Base-by-base conservation (phyloP, 2,329 filamentous ascomycete genomes). In the Arthrinium puccinioides region DNA sequence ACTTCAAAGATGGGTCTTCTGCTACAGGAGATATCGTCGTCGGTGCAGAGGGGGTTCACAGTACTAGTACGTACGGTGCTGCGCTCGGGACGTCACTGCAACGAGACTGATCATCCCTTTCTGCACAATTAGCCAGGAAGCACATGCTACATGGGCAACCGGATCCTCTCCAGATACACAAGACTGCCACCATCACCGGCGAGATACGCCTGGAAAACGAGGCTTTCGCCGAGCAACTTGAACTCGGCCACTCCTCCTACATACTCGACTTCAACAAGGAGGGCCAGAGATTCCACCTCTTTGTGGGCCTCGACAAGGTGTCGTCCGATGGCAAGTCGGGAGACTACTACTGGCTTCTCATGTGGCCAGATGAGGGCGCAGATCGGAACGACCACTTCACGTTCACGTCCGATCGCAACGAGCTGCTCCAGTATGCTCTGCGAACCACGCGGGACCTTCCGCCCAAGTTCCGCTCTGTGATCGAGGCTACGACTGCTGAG, bases 331-430 rank as follows among this genome's bases (percentile, higher is more conserved):
- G 44, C 21, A 44, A 51, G 10, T 49, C 50, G 1, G 53, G 43
- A 8, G 32, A 43, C 4, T 55, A 53, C 25, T 56, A 54, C 28
- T 56, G 51, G 50, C 41, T 38, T 14, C 2, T 46, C 13, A 25
- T 39, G 24, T 36, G 33, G 33, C n/a, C 33, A 18, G 24, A 27
- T 18, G 15, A 16, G 4, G 33, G 8, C 2, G 33, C 26, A 15
- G 33, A 23, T 6, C 38, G 32, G 16, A 20, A 39, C 8, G 45
- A 53, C 36, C 69, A 94, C 44, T 97, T 87, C 80, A 87, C 89
- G 0, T 71, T 74, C 48, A 27, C 43, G 8, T 44, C 49, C 32
- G 67, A 83, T 7, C 52, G 54, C 7, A 54, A 59, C 45, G 75
- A 73, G 44, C 73, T 80, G 18, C 63, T 82, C 2, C 76, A 74